Evolutionary conservation across 768 basidiomycete species (phyloP).

Genomic region (Cyclocybe cylindracea): DNA sequence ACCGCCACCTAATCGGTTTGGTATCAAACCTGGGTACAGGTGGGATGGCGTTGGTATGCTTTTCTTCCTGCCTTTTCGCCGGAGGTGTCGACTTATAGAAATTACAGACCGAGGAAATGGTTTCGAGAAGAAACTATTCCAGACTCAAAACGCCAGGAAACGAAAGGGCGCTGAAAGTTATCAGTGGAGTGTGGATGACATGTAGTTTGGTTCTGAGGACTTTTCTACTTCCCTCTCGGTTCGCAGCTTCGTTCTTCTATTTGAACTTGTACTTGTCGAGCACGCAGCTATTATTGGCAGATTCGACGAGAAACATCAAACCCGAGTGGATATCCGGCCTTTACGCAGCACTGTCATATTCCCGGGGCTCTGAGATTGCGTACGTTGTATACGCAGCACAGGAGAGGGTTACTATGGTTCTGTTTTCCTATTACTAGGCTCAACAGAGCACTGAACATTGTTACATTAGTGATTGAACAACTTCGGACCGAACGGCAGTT

Average conservation of each 20-base stretch:
- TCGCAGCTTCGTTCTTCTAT: neutral
- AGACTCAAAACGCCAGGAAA: slow-evolving; percentile 74
- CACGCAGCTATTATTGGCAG: no score
- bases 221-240: neutral
- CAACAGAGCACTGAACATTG: no score
- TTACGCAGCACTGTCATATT: no score
- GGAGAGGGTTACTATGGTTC: no score
- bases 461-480: no score
- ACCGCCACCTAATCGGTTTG: slow-evolving; percentile 93
- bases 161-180: slow-evolving; percentile 74
- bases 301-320: no score
- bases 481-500: no score
- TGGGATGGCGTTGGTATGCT: slow-evolving; percentile 96
- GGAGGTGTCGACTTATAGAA: neutral
- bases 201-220: slow-evolving; percentile 49
- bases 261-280: neutral
- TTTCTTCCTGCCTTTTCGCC: neutral
- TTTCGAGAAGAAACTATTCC: slow-evolving; percentile 92
- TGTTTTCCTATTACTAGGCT: no score
- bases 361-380: no score
- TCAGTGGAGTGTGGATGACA: slow-evolving; percentile 90
- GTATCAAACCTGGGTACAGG: slow-evolving; percentile 91
- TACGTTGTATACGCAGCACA: no score
- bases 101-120: slow-evolving; percentile 83
- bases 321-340: no score